A percentile compares a stretch with the other conserved stretches of the same genome.
These are phyloP conservation scores for Pholiota conissans DNA, from an alignment of 768 basidiomycete species.

Conservation along the genomic window DNA sequence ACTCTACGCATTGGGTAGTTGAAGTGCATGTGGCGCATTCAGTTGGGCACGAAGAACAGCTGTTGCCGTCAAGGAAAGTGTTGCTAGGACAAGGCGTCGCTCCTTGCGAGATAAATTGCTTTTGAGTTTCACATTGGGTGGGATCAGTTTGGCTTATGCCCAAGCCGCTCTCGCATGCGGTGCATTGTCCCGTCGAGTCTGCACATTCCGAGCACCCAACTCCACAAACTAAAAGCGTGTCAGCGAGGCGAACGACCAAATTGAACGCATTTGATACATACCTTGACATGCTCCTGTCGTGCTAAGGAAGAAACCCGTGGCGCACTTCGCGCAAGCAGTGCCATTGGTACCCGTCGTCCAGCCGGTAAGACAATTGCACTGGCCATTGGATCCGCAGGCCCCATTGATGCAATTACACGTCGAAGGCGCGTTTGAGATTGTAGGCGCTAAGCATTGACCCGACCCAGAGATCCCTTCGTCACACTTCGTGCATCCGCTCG, in stretches of 20 bases:
- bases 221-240: conserved; percentile 54
- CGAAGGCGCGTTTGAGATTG: conserved; percentile 51
- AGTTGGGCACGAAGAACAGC: conserved; percentile 61
- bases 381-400: conserved; percentile 62
- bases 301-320: conserved; percentile 71
- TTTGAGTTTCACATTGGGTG: conserved; percentile 62
- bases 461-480: conserved; percentile 80
- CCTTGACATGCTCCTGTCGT: conserved; percentile 74
- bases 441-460: conserved; percentile 64
- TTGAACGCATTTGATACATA: no score
- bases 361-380: conserved; percentile 76
- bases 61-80: conserved; percentile 54
- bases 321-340: conserved; percentile 75
- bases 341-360: conserved; percentile 74
- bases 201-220: conserved; percentile 74
- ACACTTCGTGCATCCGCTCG: conserved; percentile 66
- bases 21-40: conserved; percentile 72
- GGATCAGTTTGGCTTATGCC: no score
- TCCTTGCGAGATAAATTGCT: conserved; percentile 50
- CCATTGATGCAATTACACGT: conserved; percentile 86
- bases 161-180: conserved; percentile 68
- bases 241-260: no score
- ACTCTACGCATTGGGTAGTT: conserved; percentile 71
- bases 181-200: conserved; percentile 66
- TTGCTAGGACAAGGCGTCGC: conserved; percentile 64